Percentiles rank a stretch among this genome's conserved stretches.
These are phyloP conservation scores for Rhizomucor pusillus DNA, from an alignment of 371 early-diverging fungal species.

Conservation along the genomic window DNA sequence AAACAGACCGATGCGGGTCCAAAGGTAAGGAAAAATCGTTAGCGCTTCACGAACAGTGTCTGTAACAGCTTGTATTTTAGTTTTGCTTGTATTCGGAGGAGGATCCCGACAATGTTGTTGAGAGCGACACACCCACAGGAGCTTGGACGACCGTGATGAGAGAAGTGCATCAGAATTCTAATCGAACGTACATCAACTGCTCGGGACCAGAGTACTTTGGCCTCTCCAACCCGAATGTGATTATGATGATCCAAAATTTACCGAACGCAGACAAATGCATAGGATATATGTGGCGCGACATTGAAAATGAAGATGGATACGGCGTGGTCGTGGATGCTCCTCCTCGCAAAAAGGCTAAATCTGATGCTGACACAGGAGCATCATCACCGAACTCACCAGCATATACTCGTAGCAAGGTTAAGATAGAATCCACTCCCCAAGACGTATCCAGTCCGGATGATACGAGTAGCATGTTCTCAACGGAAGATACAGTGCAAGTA, in stretches of 20 bases:
- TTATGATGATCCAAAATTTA: conserved; percentile 85
- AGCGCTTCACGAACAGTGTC: not conserved
- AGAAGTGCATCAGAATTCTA: conserved; percentile 65
- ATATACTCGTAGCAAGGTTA: too few species aligned
- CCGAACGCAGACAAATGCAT: conserved; percentile 70
- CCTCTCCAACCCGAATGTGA: conserved; percentile 81
- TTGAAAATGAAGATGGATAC: too few species aligned
- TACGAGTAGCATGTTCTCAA: too few species aligned
- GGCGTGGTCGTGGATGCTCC: too few species aligned
- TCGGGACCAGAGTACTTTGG: conserved; percentile 93
- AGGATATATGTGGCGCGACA: conserved; percentile 60
- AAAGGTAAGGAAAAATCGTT: conserved; percentile 14
- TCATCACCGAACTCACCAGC: too few species aligned
- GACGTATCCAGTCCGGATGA: too few species aligned
- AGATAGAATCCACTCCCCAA: too few species aligned
- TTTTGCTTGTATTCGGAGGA: conserved; percentile 79
- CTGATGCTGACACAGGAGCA: too few species aligned
- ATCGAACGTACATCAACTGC: conserved; percentile 71
- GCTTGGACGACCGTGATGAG: conserved; percentile 86
- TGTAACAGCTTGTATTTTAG: conserved; percentile 13
- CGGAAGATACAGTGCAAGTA: too few species aligned
- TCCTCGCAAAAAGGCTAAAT: too few species aligned
- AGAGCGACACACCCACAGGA: conserved; percentile 79
- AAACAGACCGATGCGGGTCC: conserved; percentile 74
- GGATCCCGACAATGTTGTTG: conserved; percentile 53